Percentiles rank a stretch among this genome's conserved stretches.
phyloP scores from a whole-genome alignment of 177 flowering plant genomes.

The Vitis hybrid region DNA sequence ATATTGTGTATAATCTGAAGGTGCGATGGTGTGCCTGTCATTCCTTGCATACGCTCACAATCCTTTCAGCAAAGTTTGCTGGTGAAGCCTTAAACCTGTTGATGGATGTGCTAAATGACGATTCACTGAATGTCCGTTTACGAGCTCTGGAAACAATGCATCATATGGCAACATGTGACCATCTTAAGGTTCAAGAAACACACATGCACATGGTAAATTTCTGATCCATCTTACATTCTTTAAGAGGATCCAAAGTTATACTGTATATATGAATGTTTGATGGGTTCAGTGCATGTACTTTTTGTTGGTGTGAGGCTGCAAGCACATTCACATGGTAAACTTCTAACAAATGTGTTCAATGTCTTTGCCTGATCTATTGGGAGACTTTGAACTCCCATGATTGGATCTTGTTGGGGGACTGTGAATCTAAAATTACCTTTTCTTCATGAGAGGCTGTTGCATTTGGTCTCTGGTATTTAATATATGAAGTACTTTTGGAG shows the following conservation, averaged over 20 bases:
- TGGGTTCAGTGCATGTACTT: background rate
- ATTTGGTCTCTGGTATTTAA: too few relatives aligned
- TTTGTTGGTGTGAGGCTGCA: background rate
- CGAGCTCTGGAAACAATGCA: constrained; percentile 67
- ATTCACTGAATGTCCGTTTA: constrained; percentile 55
- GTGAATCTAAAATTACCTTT: too few relatives aligned
- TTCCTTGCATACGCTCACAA: constrained; percentile 49
- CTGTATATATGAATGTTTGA: background rate
- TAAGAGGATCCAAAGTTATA: background rate
- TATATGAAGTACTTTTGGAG: too few relatives aligned
- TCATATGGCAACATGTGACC: constrained; percentile 47
- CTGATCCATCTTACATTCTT: background rate
- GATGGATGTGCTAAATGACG: constrained; percentile 80
- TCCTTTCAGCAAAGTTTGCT: constrained; percentile 57
- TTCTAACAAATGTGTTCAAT: too few relatives aligned
- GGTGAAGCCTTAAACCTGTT: constrained; percentile 55
- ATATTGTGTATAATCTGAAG: constrained; percentile 39
- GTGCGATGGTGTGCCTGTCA: constrained; percentile 71
- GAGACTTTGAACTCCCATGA: too few relatives aligned
- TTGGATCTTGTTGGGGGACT: too few relatives aligned
- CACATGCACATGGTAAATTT: constrained; percentile 75
- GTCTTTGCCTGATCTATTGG: too few relatives aligned
- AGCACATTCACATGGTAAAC: background rate
- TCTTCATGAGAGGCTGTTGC: too few relatives aligned
- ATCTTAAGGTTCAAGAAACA: constrained; percentile 51